Conservation (phyloP, 805 yeast genomes). For the Myxozyma sirexii region DNA sequence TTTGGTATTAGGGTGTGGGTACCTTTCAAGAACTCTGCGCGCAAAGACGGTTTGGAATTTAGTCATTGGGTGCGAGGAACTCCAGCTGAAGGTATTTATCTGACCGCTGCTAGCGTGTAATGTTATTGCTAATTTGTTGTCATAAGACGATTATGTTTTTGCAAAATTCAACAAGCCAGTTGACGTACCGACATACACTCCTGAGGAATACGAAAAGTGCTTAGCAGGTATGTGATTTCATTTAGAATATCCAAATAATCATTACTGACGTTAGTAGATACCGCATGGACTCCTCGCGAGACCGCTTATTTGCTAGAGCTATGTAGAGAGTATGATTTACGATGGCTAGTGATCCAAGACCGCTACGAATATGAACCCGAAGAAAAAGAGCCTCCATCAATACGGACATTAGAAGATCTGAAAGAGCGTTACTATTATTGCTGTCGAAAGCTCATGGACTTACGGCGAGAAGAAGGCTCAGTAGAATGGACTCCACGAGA, state of each 20-base stretch:
- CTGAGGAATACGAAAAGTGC: slow-evolving; percentile 57
- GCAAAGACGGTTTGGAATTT: slow-evolving; percentile 56
- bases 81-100: slow-evolving; percentile 21
- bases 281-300: slow-evolving; percentile 73
- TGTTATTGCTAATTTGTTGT: not conserved
- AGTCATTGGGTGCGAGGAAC: slow-evolving; percentile 89
- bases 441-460: slow-evolving; percentile 57
- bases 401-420: slow-evolving; percentile 71
- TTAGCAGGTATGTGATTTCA: slow-evolving; percentile 20
- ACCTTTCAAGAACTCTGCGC: slow-evolving; percentile 58
- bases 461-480: slow-evolving; percentile 47
- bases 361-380: slow-evolving; percentile 50
- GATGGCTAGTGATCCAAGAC: slow-evolving; percentile 72
- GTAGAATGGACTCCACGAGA: slow-evolving; percentile 48
- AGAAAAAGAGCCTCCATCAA: slow-evolving; percentile 30
- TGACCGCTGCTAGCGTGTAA: not conserved
- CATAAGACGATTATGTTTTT: slow-evolving; percentile 59
- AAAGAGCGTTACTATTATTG: slow-evolving; percentile 79
- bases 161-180: slow-evolving; percentile 72
- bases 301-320: slow-evolving; percentile 76
- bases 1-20: slow-evolving; percentile 47
- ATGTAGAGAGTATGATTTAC: slow-evolving; percentile 55
- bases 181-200: slow-evolving; percentile 67
- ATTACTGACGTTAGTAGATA: slow-evolving; percentile 47
- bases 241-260: not conserved